Evolutionary conservation across 2,329 filamentous ascomycete species (phyloP), one percentile per base, ranked within the genome.

Genomic region (Talaromyces pinophilus): DNA sequence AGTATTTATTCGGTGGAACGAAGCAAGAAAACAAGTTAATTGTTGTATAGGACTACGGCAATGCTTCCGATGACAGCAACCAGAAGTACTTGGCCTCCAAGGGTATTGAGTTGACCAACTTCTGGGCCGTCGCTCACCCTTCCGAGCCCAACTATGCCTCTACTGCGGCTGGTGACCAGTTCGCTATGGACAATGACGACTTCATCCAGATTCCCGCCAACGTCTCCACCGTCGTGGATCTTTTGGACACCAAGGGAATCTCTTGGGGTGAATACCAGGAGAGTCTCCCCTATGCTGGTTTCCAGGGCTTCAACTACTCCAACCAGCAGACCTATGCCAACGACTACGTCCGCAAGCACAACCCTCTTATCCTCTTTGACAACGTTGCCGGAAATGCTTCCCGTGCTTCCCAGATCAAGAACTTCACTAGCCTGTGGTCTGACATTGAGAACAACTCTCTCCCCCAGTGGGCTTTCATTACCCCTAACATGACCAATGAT

Each of bases 341-440:
- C 72, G 87, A 90, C 79, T 95, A 95, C 75, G 91, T 94, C 7
- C 88, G 92, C 74, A 94, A 95, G 80, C 92, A 95, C 81, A 92
- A 93, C 68, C 78, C 78, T 82, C 86, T 59, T 79, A 80, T 93
- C 65, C 81, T 90, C 64, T 92, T 87, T 78, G 85, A 92, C 75
- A 86, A 85, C 42, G 83, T 91, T 62, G 84, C 88, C 66, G 81
- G 83, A 62, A 84, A 83, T 60, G 76, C 82, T 33, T 82, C 86
- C 22, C 88, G 90, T 30, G 81, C 91, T 1, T 83, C 85, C 5
- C 84, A 87, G 74, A 89, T 91, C 78, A 94, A 94, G 84, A 93
- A 92, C 79, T 81, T 92, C 67, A 88, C 83, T 61, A 74, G 83
- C 71, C 93, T 94, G 80, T 83, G 88, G 71, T 79, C 85, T 57